phyloP scores from a whole-genome alignment of 106 monocot species.

The Phalaenopsis equestris region DNA sequence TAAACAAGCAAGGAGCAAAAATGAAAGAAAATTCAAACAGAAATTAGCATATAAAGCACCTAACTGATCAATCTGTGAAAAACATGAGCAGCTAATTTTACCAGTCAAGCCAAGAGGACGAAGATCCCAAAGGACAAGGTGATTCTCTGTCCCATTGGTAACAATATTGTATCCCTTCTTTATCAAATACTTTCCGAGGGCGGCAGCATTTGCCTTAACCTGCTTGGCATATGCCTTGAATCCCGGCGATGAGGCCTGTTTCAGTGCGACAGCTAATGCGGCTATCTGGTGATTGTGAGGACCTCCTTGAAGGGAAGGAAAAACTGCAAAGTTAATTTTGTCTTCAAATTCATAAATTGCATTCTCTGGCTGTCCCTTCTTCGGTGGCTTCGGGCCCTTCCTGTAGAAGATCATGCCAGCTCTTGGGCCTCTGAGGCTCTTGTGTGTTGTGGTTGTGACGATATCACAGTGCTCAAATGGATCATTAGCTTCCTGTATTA shows the following conservation, averaged over 20 bases:
- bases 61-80: background rate
- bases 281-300: slow-evolving; percentile 81
- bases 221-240: slow-evolving; percentile 73
- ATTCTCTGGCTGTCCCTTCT: slow-evolving; percentile 70
- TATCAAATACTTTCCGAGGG: slow-evolving; percentile 46
- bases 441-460: slow-evolving; percentile 81
- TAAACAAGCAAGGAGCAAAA: background rate
- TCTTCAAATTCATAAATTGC: slow-evolving; percentile 67
- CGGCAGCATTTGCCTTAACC: slow-evolving; percentile 51
- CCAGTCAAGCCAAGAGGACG: slow-evolving; percentile 71
- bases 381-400: slow-evolving; percentile 68
- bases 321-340: slow-evolving; percentile 67
- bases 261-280: slow-evolving; percentile 63
- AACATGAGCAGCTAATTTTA: slow-evolving; percentile 3
- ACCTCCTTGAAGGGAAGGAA: slow-evolving; percentile 76
- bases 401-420: slow-evolving; percentile 86
- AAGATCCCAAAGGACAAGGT: slow-evolving; percentile 80
- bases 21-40: background rate
- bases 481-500: slow-evolving; percentile 45
- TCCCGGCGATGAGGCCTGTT: slow-evolving; percentile 42
- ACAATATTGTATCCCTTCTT: slow-evolving; percentile 67
- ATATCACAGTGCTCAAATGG: slow-evolving; percentile 73
- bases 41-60: too few species aligned
- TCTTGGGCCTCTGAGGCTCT: slow-evolving; percentile 71
- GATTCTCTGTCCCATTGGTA: slow-evolving; percentile 70